Percentiles rank a stretch among this genome's conserved stretches.
phyloP scores from a whole-genome alignment of 257 asterid genomes.

The Ballota nigra region DNA sequence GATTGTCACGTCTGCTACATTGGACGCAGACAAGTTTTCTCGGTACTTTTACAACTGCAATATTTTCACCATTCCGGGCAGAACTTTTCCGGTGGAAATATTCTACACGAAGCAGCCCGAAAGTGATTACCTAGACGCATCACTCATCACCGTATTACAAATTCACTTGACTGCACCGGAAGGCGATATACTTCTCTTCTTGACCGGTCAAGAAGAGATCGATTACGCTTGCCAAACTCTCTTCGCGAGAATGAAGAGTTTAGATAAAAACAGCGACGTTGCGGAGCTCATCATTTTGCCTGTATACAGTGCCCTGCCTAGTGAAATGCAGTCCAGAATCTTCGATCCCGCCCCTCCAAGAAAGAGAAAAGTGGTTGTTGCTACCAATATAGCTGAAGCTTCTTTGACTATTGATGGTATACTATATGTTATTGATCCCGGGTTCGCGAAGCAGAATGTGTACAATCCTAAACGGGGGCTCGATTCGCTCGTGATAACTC shows the following conservation, averaged over 20 bases:
- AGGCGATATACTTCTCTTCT: slow-evolving; percentile 91
- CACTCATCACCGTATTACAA: slow-evolving; percentile 84
- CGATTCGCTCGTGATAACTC: slow-evolving; percentile 88
- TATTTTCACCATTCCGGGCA: slow-evolving; percentile 92
- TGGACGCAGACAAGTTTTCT: slow-evolving; percentile 95
- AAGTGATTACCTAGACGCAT: slow-evolving; percentile 89
- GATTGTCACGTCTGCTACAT: slow-evolving; percentile 91
- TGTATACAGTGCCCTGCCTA: slow-evolving; percentile 88
- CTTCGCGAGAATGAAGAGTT: slow-evolving; percentile 90
- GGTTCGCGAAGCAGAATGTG: slow-evolving; percentile 93
- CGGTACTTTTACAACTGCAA: slow-evolving; percentile 90
- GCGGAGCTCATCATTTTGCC: slow-evolving; percentile 91
- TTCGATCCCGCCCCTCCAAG: slow-evolving; percentile 97
- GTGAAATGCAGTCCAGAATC: slow-evolving; percentile 96
- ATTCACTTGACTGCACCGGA: slow-evolving; percentile 94
- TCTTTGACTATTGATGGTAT: slow-evolving; percentile 97
- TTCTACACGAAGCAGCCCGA: slow-evolving; percentile 94
- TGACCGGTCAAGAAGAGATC: slow-evolving; percentile 98
- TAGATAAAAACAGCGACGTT: slow-evolving; percentile 74
- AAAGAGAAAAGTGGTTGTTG: slow-evolving; percentile 92
- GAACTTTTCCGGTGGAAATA: slow-evolving; percentile 94
- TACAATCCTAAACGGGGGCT: slow-evolving; percentile 95
- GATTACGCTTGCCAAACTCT: slow-evolving; percentile 93
- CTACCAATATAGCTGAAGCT: slow-evolving; percentile 94
- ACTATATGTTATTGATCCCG: slow-evolving; percentile 88